Evolutionary conservation across 202 grass and related monocot genomes (phyloP).

Genomic region (Cymbopogon flexuosus): DNA sequence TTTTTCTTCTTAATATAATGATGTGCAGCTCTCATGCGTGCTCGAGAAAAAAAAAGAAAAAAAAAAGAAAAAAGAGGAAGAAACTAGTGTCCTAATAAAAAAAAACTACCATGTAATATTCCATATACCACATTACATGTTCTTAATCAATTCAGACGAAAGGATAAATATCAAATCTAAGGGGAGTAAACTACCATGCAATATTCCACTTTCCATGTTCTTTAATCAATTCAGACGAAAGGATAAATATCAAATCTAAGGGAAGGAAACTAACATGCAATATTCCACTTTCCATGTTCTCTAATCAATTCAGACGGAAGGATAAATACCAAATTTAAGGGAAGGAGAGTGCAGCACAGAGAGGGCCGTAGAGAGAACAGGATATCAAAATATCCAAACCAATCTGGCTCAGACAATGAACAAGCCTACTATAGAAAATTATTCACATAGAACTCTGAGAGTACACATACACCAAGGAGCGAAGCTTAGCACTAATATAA

Average conservation of each 20-base stretch:
- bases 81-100: neutral
- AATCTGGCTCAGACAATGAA: neutral
- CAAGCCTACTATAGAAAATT: neutral
- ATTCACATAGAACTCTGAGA: neutral
- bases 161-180: conserved; percentile 2
- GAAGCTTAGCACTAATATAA: neutral
- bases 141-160: neutral
- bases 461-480: neutral
- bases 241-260: conserved; percentile 3
- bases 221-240: neutral
- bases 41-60: no score
- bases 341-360: neutral
- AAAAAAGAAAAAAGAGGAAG: neutral
- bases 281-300: neutral
- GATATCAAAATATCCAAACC: neutral
- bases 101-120: neutral
- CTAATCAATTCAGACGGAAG: neutral
- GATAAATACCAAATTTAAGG: neutral
- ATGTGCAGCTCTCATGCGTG: no score
- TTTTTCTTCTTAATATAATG: no score
- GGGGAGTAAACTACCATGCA: neutral
- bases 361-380: neutral
- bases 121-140: neutral
- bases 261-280: neutral
- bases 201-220: neutral